Conservation (phyloP, 139 green algal genomes). For the Coccomyxa sp. region DNA sequence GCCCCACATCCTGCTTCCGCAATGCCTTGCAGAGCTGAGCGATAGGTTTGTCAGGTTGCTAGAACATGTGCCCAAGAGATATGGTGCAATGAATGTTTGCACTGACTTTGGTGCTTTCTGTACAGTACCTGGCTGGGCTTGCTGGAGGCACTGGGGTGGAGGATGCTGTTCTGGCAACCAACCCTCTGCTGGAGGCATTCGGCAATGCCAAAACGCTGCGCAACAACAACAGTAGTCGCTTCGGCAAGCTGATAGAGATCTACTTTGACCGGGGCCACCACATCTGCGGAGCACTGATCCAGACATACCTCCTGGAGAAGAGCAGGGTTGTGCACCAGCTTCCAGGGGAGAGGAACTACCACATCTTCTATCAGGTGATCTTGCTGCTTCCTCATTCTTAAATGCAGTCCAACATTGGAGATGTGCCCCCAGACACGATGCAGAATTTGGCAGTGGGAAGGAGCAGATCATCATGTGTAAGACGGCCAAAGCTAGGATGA, state of each 20-base stretch:
- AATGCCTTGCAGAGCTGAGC: too few species aligned
- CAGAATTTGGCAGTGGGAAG: too few species aligned
- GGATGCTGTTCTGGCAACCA: conserved; percentile 62
- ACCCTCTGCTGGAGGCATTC: conserved; percentile 85
- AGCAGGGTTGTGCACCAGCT: conserved; percentile 65
- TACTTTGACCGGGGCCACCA: conserved; percentile 57
- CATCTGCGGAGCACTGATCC: conserved; percentile 51
- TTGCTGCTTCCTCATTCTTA: conserved; percentile 31
- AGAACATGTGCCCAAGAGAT: too few species aligned
- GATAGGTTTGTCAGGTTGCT: too few species aligned
- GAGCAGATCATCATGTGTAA: conserved; percentile 43
- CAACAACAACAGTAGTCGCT: conserved; percentile 81
- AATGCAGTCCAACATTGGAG: conserved; percentile 29
- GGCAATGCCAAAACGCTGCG: conserved; percentile 83
- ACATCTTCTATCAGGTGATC: conserved; percentile 95
- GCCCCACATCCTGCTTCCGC: background rate
- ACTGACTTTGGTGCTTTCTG: background rate
- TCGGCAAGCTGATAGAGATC: conserved; percentile 86
- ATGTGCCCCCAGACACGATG: too few species aligned
- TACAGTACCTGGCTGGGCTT: conserved; percentile 46
- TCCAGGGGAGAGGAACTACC: conserved; percentile 86
- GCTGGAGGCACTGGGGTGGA: background rate
- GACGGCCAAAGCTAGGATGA: background rate
- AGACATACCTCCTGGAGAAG: conserved; percentile 75
- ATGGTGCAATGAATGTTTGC: too few species aligned